These are phyloP conservation scores for Posidonia oceanica DNA, from an alignment of 116 monocot genomes.

Conservation along the genomic window DNA sequence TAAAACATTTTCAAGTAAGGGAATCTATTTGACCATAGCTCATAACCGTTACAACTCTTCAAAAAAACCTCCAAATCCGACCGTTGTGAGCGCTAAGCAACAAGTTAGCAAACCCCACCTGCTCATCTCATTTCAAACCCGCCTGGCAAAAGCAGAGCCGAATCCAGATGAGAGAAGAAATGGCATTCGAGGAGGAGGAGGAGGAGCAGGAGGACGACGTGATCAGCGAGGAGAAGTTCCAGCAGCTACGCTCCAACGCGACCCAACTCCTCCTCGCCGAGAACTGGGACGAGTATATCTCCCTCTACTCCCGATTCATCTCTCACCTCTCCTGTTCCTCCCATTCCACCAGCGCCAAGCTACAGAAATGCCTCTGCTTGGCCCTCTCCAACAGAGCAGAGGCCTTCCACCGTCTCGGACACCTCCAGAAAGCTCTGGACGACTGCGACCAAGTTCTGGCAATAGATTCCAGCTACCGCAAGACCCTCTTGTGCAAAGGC, in stretches of 20 bases:
- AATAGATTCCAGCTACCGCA: slow-evolving; percentile 39
- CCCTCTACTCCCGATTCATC: slow-evolving; percentile 75
- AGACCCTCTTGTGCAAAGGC: slow-evolving; percentile 50
- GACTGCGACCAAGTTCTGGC: slow-evolving; percentile 56
- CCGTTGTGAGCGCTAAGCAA: not conserved
- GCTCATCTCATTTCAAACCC: not conserved
- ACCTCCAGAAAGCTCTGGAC: slow-evolving; percentile 24
- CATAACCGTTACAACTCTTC: not conserved
- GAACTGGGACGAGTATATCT: slow-evolving; percentile 63
- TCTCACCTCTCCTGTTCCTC: slow-evolving; percentile 28
- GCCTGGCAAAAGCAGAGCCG: not conserved
- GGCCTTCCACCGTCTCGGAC: slow-evolving; percentile 22
- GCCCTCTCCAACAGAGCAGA: slow-evolving; percentile 74
- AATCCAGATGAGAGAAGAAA: not conserved
- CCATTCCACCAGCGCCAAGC: slow-evolving; percentile 10
- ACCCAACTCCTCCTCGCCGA: slow-evolving; percentile 73
- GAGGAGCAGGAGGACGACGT: not conserved
- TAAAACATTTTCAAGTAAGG: no score
- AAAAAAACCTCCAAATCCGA: not conserved
- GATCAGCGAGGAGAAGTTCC: slow-evolving; percentile 15
- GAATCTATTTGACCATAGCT: not conserved
- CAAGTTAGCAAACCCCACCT: not conserved
- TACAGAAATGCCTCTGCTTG: slow-evolving; percentile 29
- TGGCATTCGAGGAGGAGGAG: not conserved
- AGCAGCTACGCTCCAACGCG: slow-evolving; percentile 52